A percentile compares a stretch with the other conserved stretches of the same genome.
Evolutionary conservation across 345 rosid species (phyloP).

Genomic region (Salix caprea): DNA sequence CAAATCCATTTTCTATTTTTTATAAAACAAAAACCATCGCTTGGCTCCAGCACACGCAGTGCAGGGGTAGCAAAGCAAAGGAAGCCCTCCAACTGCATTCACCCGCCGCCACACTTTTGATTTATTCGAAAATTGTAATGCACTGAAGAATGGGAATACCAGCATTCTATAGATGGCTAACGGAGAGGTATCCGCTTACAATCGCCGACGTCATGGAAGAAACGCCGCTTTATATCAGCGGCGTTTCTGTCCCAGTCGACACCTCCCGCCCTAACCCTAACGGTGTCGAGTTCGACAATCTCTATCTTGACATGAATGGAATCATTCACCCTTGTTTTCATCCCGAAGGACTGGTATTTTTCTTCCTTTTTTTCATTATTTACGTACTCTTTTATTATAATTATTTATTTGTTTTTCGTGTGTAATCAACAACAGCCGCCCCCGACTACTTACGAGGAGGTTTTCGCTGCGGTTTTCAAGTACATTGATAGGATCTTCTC

Average conservation of each 20-base stretch:
- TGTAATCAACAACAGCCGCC: constrained; percentile 12
- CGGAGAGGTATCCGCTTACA: constrained; percentile 12
- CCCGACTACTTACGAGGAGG: constrained; percentile 21
- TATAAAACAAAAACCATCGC: too few species aligned
- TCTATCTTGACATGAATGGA: constrained; percentile 34
- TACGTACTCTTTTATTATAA: not conserved
- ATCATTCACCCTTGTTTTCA: constrained; percentile 39
- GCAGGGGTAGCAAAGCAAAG: too few species aligned
- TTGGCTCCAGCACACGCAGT: too few species aligned
- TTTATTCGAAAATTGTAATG: too few species aligned
- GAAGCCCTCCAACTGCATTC: too few species aligned
- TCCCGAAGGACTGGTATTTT: constrained; percentile 22
- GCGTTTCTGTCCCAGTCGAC: constrained; percentile 10
- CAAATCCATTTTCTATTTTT: too few species aligned
- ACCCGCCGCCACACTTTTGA: too few species aligned
- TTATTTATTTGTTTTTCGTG: not conserved
- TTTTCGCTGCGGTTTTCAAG: constrained; percentile 16
- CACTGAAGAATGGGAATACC: constrained; percentile 25
- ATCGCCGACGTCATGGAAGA: constrained; percentile 18
- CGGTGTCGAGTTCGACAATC: constrained; percentile 31
- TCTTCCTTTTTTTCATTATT: not conserved
- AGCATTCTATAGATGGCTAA: constrained; percentile 19
- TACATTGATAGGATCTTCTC: constrained; percentile 29
- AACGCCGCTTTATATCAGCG: not conserved
- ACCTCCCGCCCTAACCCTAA: constrained; percentile 17